Percentiles rank a stretch among this genome's conserved stretches.
phyloP scores from a whole-genome alignment of 2,329 filamentous ascomycete species.

The Karstenula rhodostoma region DNA sequence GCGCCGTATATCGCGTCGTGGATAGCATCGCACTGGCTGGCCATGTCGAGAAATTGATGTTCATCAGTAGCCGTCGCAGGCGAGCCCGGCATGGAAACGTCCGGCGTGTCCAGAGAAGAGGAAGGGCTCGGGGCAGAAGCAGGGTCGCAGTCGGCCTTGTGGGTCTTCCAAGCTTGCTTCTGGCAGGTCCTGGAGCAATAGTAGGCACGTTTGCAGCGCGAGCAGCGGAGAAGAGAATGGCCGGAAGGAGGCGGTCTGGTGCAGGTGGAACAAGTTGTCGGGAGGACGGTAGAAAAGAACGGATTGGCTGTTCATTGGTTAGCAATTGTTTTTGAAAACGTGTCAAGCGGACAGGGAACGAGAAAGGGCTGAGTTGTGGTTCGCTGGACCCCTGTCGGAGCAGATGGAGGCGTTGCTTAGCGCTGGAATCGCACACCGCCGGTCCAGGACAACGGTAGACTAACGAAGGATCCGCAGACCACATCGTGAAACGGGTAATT shows the following conservation, averaged over 20 bases:
- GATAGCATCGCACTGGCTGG: constrained; percentile 3
- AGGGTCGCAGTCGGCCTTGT: constrained; percentile 56
- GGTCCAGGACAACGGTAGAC: constrained; percentile 9
- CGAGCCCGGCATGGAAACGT: constrained; percentile 33
- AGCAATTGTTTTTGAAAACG: constrained; percentile 12
- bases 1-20: constrained; percentile 1
- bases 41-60: constrained; percentile 3
- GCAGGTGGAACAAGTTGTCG: constrained; percentile 28
- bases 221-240: constrained; percentile 47
- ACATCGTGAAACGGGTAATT: constrained; percentile 1
- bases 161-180: constrained; percentile 59
- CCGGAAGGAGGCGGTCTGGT: constrained; percentile 35
- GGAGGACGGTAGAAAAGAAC: constrained; percentile 11
- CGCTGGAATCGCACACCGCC: constrained; percentile 12
- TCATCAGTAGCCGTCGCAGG: constrained; percentile 11
- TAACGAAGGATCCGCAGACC: constrained; percentile 7
- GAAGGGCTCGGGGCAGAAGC: constrained; percentile 32
- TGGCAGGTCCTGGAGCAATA: constrained; percentile 65
- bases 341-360: constrained; percentile 1
- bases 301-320: constrained; percentile 11
- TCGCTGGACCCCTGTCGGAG: constrained; percentile 3
- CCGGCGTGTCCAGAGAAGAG: constrained; percentile 36
- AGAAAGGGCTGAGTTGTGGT: constrained; percentile 9
- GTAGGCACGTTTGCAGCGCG: constrained; percentile 55
- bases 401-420: constrained; percentile 9